phyloP scores from a whole-genome alignment of 1,139 yeast species.

The Protomyces inouyei region DNA sequence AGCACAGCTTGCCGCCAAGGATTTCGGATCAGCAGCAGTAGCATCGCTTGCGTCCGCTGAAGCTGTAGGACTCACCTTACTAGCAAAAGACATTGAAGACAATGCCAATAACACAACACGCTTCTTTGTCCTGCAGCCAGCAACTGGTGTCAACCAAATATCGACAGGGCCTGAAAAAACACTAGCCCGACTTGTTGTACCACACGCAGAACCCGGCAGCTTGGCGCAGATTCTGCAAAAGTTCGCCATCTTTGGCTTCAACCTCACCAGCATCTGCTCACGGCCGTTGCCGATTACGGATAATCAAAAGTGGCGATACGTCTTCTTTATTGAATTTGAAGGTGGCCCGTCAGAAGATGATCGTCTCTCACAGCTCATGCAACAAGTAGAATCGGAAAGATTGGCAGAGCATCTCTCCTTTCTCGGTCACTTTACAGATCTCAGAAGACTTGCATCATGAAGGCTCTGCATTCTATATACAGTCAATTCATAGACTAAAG shows the following conservation, averaged over 20 bases:
- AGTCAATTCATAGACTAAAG: neutral
- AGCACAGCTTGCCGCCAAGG: constrained; percentile 54
- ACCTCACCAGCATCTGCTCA: constrained; percentile 13
- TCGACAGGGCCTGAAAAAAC: neutral
- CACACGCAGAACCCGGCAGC: constrained; percentile 20
- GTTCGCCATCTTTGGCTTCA: constrained; percentile 5
- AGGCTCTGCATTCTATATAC: neutral
- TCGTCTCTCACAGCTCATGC: neutral
- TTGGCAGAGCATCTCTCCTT: neutral
- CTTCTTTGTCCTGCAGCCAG: constrained; percentile 53
- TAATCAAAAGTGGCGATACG: constrained; percentile 25
- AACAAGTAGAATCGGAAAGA: neutral
- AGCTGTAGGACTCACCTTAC: constrained; percentile 56
- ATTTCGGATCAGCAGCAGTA: constrained; percentile 48
- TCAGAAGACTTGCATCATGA: neutral
- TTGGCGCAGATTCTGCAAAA: constrained; percentile 3
- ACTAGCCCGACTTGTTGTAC: constrained; percentile 12
- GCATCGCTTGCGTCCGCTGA: constrained; percentile 64
- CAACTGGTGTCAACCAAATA: neutral
- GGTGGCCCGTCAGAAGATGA: constrained; percentile 2
- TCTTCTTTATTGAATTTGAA: constrained; percentile 26
- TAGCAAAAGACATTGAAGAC: constrained; percentile 60
- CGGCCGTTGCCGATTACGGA: constrained; percentile 7
- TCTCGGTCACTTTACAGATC: neutral
- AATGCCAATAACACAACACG: constrained; percentile 73